These are phyloP conservation scores for Epichloe coenophiala DNA, from an alignment of 2,329 filamentous ascomycete species.

Conservation along the genomic window DNA sequence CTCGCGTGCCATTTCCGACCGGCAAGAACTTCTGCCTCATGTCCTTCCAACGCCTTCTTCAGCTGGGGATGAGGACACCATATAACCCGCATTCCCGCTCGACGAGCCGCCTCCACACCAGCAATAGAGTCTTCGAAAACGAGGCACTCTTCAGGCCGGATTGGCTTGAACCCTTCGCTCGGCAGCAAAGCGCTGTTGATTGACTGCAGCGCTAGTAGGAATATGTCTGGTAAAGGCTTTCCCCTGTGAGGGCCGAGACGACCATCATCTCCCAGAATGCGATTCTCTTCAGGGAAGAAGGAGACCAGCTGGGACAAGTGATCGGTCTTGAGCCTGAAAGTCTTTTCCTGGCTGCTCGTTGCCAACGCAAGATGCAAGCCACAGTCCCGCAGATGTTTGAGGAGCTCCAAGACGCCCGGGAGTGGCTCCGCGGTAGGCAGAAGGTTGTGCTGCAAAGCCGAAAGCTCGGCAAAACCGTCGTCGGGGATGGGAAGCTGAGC, in stretches of 20 bases:
- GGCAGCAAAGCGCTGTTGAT: background rate
- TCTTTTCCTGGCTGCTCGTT: background rate
- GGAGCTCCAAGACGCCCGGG: background rate
- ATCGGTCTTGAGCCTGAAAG: background rate
- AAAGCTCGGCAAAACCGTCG: background rate
- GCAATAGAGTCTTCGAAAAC: slow-evolving; percentile 1
- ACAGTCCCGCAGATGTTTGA: background rate
- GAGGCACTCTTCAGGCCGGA: background rate
- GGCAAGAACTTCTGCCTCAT: background rate
- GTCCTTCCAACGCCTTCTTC: background rate
- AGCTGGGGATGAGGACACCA: background rate
- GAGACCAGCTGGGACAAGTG: background rate
- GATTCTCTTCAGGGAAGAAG: background rate
- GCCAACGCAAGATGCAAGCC: slow-evolving; percentile 1
- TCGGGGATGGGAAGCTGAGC: background rate
- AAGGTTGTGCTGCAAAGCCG: background rate
- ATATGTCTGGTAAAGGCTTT: background rate
- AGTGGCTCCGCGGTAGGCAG: background rate
- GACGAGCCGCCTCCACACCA: background rate
- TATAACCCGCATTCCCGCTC: background rate
- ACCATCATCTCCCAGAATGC: background rate
- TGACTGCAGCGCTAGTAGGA: background rate
- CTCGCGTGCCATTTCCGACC: background rate
- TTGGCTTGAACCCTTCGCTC: background rate
- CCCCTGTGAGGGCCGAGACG: background rate